phyloP scores from a whole-genome alignment of 2,329 filamentous ascomycete genomes.

The Epichloe baconii region DNA sequence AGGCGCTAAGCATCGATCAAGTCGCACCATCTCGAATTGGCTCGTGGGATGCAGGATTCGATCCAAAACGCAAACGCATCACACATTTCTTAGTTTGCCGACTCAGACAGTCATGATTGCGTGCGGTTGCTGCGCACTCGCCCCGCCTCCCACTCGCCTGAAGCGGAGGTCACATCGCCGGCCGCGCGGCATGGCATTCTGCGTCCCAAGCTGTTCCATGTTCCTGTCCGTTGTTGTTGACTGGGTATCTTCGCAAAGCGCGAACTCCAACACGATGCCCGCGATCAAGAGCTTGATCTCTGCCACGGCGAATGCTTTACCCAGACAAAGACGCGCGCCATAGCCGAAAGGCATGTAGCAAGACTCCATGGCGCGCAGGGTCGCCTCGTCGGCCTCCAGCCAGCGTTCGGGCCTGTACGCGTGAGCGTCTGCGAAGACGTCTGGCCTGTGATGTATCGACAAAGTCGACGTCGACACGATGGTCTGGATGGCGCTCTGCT shows the following conservation, averaged over 20 bases:
- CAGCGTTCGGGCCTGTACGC: conserved; percentile 2
- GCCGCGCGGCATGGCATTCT: conserved; percentile 4
- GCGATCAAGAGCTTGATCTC: conserved; percentile 4
- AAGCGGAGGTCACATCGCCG: conserved; percentile 3
- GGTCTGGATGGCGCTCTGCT: not conserved
- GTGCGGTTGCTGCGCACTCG: too few species aligned
- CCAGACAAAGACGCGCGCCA: conserved; percentile 4
- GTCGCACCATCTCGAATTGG: too few species aligned
- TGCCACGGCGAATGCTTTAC: conserved; percentile 2
- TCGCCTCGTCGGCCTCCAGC: conserved; percentile 3
- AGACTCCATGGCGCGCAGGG: conserved; percentile 3
- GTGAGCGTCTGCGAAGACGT: conserved; percentile 1
- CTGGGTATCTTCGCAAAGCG: not conserved
- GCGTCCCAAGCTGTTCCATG: conserved; percentile 5
- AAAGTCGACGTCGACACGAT: conserved; percentile 4
- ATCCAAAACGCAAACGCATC: not conserved
- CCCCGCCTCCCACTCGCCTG: not conserved
- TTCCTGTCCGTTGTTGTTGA: not conserved
- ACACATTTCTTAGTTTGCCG: too few species aligned
- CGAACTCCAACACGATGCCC: conserved; percentile 1
- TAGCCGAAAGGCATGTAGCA: conserved; percentile 5
- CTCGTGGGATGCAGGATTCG: too few species aligned
- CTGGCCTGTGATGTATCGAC: conserved; percentile 1
- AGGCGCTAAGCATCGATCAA: too few species aligned
- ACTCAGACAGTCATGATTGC: too few species aligned